Percentiles rank a stretch among this genome's conserved stretches.
phyloP scores from a whole-genome alignment of 768 basidiomycete genomes.

The Tricholoma sp. region DNA sequence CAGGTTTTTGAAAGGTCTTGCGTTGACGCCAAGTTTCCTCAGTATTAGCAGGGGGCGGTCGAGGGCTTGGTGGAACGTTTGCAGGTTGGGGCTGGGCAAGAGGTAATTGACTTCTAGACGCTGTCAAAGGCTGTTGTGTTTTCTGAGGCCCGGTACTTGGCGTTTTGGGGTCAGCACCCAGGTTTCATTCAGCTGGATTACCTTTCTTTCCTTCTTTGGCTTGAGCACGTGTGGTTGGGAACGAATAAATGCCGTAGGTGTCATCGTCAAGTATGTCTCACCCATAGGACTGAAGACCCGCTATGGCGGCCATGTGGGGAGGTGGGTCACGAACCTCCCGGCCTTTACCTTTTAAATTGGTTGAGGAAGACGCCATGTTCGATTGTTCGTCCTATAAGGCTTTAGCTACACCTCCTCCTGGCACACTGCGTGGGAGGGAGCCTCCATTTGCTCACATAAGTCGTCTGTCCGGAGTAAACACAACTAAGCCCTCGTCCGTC shows the following conservation, averaged over 20 bases:
- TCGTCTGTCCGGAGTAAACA: not conserved
- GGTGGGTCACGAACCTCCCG: not conserved
- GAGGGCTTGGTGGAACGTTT: not conserved
- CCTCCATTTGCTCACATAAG: not conserved
- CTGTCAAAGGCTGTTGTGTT: not conserved
- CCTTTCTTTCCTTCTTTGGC: not conserved
- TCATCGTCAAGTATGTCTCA: not conserved
- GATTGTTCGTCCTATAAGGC: not conserved
- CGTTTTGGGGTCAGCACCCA: not conserved
- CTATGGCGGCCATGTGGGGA: conserved; percentile 8
- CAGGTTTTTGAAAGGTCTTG: too few relatives aligned
- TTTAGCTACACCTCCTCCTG: not conserved
- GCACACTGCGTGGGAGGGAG: not conserved
- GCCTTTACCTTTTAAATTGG: not conserved
- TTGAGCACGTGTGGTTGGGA: not conserved
- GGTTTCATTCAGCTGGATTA: too few relatives aligned
- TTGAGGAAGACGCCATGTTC: not conserved
- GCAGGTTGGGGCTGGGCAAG: too few relatives aligned
- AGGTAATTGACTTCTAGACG: too few relatives aligned
- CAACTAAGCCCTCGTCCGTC: not conserved
- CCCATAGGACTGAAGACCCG: conserved; percentile 2
- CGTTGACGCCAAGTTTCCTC: not conserved
- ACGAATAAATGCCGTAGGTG: not conserved
- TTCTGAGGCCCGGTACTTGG: not conserved
- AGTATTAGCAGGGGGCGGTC: not conserved